Percentiles rank a stretch among this genome's conserved stretches.
Evolutionary conservation across 441 rosid species (phyloP).

Genomic region (Geranium incanum): DNA sequence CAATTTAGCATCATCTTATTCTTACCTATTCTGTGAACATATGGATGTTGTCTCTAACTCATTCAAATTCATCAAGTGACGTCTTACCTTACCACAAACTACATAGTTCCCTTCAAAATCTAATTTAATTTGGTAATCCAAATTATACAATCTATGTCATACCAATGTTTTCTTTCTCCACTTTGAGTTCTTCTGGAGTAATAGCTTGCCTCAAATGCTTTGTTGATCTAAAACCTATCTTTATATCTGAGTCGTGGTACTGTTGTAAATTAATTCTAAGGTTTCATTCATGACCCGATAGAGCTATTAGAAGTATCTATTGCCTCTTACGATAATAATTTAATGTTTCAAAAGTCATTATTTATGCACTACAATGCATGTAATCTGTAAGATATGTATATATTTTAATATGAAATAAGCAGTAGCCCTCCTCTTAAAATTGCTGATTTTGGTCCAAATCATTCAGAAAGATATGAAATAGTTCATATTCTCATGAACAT

Average conservation of each 20-base stretch:
- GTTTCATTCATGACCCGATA: neutral
- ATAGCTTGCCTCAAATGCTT: neutral
- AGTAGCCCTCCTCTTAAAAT: neutral
- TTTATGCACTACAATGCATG: neutral
- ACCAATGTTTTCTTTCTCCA: neutral
- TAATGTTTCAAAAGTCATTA: neutral
- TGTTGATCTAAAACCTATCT: neutral
- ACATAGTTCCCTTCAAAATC: neutral
- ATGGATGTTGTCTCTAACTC: neutral
- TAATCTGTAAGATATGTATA: neutral
- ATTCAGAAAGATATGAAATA: neutral
- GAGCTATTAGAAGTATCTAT: neutral
- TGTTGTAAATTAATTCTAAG: neutral
- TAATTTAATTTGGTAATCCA: neutral
- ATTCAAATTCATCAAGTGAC: neutral
- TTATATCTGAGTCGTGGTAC: neutral
- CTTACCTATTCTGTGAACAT: neutral
- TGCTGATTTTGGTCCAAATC: neutral
- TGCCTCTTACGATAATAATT: neutral
- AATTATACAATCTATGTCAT: neutral
- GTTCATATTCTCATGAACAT: slow-evolving; percentile 2
- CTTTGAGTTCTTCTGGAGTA: neutral
- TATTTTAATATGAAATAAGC: slow-evolving; percentile 3
- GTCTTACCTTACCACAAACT: slow-evolving; percentile 1
- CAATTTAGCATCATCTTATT: neutral